phyloP scores from a whole-genome alignment of 306 rosid species.

The Inga oerstediana region DNA sequence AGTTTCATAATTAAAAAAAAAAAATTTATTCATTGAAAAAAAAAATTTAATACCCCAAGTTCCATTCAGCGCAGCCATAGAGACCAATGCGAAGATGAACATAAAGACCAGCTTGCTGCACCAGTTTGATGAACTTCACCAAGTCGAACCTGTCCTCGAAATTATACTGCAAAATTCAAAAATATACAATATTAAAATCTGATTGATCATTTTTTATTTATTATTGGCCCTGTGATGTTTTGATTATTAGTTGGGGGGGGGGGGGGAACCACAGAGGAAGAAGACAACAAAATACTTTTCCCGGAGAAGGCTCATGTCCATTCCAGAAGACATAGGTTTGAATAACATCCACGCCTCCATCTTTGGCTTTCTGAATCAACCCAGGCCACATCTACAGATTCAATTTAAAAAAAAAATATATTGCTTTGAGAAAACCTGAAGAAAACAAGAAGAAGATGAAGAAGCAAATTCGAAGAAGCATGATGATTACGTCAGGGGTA shows the following conservation, averaged over 20 bases:
- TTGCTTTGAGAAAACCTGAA: background rate
- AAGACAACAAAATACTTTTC: slow-evolving; percentile 36
- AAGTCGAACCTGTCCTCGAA: slow-evolving; percentile 75
- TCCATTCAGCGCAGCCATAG: slow-evolving; percentile 85
- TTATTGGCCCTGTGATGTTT: background rate
- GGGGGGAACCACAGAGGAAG: background rate
- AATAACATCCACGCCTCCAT: slow-evolving; percentile 85
- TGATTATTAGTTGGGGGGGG: background rate
- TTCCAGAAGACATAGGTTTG: slow-evolving; percentile 96
- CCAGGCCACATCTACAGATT: slow-evolving; percentile 88
- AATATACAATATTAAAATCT: background rate
- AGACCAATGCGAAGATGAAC: slow-evolving; percentile 90
- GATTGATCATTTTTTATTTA: background rate
- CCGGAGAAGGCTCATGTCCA: slow-evolving; percentile 79
- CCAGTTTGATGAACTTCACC: slow-evolving; percentile 67
- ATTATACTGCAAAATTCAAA: slow-evolving; percentile 52
- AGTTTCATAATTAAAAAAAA: background rate
- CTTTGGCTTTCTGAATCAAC: slow-evolving; percentile 71
- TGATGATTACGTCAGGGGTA: slow-evolving; percentile 61
- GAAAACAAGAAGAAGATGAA: background rate
- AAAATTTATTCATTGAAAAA: background rate
- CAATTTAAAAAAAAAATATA: background rate
- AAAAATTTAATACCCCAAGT: slow-evolving; percentile 62
- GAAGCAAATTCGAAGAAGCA: slow-evolving; percentile 2
- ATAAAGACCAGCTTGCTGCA: slow-evolving; percentile 67